Evolutionary conservation across 768 basidiomycete genomes (phyloP), one percentile per base, ranked within the genome.

Genomic region (Pleurotus cornucopiae): DNA sequence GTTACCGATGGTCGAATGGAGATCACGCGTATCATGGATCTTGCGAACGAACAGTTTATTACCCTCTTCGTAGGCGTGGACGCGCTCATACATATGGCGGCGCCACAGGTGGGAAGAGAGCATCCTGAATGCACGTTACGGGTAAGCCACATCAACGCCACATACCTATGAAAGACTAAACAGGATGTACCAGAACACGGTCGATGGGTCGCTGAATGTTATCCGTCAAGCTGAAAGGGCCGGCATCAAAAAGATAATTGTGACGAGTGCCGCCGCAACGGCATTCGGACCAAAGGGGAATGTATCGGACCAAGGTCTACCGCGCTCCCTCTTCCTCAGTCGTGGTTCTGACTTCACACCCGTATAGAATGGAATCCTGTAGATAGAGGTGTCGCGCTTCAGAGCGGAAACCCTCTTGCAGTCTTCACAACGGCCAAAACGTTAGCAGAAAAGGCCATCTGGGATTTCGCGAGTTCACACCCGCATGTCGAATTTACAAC

Each of bases 51-150:
- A 43, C 66, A 70, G 51, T 79, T 83, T 55, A 75, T 81, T 47
- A 74, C 78, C 26, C 78, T 78, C 1, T 72, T 83, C 52, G 73
- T 78, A 64, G 80, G 73, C 5, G 76, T 83, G 11, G 71, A 79
- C 45, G 80, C 72, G 0, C 71, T 85, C 23, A 68, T 74, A 2
- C 80, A 82, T 62, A 68, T 71, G 14, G 79, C 77, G 3, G 70
- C 75, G 11, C 68, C 73, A 5, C 60, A 75, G 13, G 64, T 71
- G 2, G 69, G 69, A 18, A 62, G 60, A 44, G 59, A 55, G 5
- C 51, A 54, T 14, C 54, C 62, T 6, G 66, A 71, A 41, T 21
- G 18, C 11, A 30, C 39, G 3, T 11, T 53, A 37, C 64, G 63
- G 23, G 63, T 67, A 6, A 53, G 73, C 18, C 58, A 61, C 13